These are phyloP conservation scores for Colletotrichum sidae DNA, from an alignment of 2,329 filamentous ascomycete species.

Conservation along the genomic window DNA sequence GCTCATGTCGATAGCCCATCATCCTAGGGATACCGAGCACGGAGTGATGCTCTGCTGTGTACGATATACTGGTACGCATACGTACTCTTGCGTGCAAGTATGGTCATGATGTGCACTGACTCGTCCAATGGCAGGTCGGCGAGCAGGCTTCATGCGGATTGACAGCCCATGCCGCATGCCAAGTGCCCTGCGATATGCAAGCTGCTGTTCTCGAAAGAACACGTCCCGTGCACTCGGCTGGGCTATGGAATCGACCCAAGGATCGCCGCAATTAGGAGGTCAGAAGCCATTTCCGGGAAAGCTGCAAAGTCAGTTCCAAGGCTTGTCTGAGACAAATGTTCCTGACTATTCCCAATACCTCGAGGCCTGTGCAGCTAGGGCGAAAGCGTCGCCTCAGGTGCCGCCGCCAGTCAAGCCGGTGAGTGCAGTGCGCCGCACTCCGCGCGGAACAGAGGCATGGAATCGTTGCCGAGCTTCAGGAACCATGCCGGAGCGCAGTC, in stretches of 20 bases:
- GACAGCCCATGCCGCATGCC: slow-evolving; percentile 26
- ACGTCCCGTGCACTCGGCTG: slow-evolving; percentile 18
- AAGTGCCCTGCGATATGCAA: slow-evolving; percentile 21
- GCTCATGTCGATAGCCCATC: no score
- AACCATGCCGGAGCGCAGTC: slow-evolving; percentile 25
- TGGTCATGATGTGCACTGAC: slow-evolving; percentile 5
- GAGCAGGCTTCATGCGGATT: slow-evolving; percentile 19
- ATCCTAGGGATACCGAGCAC: no score
- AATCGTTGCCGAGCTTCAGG: slow-evolving; percentile 32
- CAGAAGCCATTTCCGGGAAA: slow-evolving; percentile 18
- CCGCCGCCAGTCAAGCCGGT: not conserved
- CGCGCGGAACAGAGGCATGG: slow-evolving; percentile 1
- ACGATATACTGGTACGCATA: no score
- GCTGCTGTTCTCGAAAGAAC: slow-evolving; percentile 9
- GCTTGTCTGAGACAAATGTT: slow-evolving; percentile 37
- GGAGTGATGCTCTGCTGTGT: no score
- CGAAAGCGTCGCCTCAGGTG: slow-evolving; percentile 21
- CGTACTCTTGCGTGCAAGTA: not conserved
- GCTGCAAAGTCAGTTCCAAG: slow-evolving; percentile 29
- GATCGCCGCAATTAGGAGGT: slow-evolving; percentile 17
- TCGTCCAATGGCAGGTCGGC: slow-evolving; percentile 16
- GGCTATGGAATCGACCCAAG: slow-evolving; percentile 8
- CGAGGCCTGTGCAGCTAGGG: slow-evolving; percentile 25
- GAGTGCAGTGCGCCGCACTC: no score
- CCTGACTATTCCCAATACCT: slow-evolving; percentile 37